Evolutionary conservation across 345 rosid genomes (phyloP), one percentile per base, ranked within the genome.

Genomic region (Microthlaspi erraticum): DNA sequence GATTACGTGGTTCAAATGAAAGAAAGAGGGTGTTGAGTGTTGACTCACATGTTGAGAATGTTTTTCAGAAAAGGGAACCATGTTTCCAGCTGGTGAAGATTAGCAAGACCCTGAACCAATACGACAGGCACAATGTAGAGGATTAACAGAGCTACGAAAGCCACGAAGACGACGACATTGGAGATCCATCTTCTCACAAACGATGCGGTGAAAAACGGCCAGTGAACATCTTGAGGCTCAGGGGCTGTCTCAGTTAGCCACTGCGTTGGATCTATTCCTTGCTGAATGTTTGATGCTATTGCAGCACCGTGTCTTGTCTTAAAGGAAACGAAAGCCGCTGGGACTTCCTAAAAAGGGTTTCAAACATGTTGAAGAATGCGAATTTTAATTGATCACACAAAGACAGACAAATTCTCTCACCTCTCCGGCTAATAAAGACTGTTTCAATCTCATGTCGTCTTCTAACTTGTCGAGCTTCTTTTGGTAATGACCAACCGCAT

Each of bases 191-290:
- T 86, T 78, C 63, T 81, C 66, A 87, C 73, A 73, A 86, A 90
- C 11, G 96, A 88, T 48, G 93, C 73, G 10, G 98, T 87, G 82
- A 93, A 93, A 83, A 88, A 88, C 39, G 93, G 83, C 97, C 98
- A 93, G 49, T 93, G 85, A 72, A 90, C 83, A 77, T 93, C 97
- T 48, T 62, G 77, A 65, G 92, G 97, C 70, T 86, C 96, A 14
- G 98, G 98, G 73, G 97, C 97, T 78, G 37, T 65, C 81, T 93
- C 98, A 57, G 96, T 90, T 48, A 90, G 73, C 98, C 98, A 93
- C 58, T 88, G 78, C 10, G 89, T 90, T 45, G 97, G 98, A 70
- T 93, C 84, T 63, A 82, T 55, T 52, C 96, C 89, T 71, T 88
- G 97, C 76, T 81, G 96, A 51, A 90, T 88, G 83, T 85, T 83